phyloP scores from a whole-genome alignment of 179 eudicot species.

The Corrigiola litoralis region DNA sequence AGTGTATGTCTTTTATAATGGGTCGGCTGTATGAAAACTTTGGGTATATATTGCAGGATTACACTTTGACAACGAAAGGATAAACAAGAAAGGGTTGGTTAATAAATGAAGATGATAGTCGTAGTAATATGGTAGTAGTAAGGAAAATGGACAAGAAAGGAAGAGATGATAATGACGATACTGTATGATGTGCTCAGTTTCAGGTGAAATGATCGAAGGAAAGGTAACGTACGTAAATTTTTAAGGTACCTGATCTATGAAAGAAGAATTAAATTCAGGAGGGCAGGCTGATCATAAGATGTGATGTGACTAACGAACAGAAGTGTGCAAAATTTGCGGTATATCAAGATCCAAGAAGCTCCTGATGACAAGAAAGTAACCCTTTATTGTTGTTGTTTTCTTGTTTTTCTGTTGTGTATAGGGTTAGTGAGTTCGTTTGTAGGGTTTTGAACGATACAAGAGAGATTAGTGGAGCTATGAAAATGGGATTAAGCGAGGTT shows the following conservation, averaged over 20 bases:
- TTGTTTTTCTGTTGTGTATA: not conserved
- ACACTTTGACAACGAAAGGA: too few relatives aligned
- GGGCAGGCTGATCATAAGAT: too few relatives aligned
- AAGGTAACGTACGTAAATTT: not conserved
- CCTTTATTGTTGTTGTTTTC: not conserved
- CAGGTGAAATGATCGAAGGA: not conserved
- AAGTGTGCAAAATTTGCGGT: too few relatives aligned
- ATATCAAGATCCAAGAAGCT: not conserved
- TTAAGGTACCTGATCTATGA: not conserved
- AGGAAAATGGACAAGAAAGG: not conserved
- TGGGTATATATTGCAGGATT: not conserved
- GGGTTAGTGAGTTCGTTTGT: not conserved
- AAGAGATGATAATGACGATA: too few relatives aligned
- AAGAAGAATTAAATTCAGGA: not conserved
- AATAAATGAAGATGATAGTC: too few relatives aligned
- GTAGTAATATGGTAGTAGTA: too few relatives aligned
- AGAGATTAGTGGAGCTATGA: slow-evolving; percentile 1
- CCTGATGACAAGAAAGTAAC: too few relatives aligned
- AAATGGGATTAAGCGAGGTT: not conserved
- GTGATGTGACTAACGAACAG: too few relatives aligned
- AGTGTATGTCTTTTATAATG: too few relatives aligned
- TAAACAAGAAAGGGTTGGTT: too few relatives aligned
- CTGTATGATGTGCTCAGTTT: too few relatives aligned
- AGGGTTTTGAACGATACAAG: slow-evolving; percentile 1
- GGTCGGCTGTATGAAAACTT: too few relatives aligned